Evolutionary conservation across 179 eudicot species (phyloP), one percentile per base, ranked within the genome.

Genomic region (Camellia oleifera): DNA sequence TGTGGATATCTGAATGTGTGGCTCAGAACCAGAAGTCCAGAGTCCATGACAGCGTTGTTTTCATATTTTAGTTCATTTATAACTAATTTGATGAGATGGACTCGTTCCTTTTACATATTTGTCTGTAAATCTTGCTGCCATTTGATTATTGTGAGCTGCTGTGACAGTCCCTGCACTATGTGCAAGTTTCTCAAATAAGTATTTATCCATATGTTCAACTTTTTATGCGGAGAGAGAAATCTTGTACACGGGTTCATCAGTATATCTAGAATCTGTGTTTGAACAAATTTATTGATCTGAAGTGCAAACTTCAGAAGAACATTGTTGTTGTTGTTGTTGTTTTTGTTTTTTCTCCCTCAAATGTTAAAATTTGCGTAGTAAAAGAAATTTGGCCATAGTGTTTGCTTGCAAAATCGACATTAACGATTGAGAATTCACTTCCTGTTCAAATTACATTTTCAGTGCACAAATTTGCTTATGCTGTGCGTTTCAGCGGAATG

Each of bases 1-100:
- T 96, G 99, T 96, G 99, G 99, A 94, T 96, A 81, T 96, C 99
- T 4, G 99, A 96, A 84, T 96, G 99, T 72, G 99, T 96, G 78
- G 98, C 99, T 48, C 99, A 96, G 83, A 94, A 94, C 90, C 99
- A 96, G 82, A 96, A 96, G 84, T 89, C 99, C 14, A 81, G 98
- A 79, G 98, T 96, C 50, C 99, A 96, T 13, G 98, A 96, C 86
- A 96, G 99, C 53, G 99, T 96, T 20, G 99, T 96, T 79, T 92
- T 94, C 87, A 96, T 92, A 82, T 96, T 96, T 87, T 96, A 90
- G 81, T 77, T 62, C 26, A 42, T 63, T 7, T 44, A 9, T 3
- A 14, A 12, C 40, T 4, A 14, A 14, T 18, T 42, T 14, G 53
- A 9, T n/a, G 53, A 58, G 44, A 63, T 40, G 11, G 4, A 4